phyloP scores from a whole-genome alignment of 257 asterid species.

The Primulina eburnea region DNA sequence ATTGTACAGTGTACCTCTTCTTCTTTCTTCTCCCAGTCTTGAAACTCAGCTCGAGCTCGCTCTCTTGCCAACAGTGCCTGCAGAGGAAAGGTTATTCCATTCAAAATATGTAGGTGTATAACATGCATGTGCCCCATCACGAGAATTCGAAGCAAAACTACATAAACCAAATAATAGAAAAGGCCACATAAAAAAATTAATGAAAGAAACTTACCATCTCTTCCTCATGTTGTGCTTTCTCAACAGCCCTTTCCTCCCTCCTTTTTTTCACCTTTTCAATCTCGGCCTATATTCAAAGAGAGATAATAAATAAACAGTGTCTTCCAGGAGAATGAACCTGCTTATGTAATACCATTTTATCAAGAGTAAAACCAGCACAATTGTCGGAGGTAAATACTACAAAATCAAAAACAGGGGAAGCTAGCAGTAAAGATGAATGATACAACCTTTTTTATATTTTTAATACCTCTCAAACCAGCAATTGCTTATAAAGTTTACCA shows the following conservation, averaged over 20 bases:
- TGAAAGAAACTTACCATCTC: conserved; percentile 61
- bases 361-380: conserved; percentile 20
- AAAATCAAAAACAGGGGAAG: conserved; percentile 9
- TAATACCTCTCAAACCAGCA: conserved; percentile 2
- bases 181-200: conserved; percentile 5
- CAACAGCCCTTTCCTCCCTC: conserved; percentile 94
- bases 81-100: conserved; percentile 19
- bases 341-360: conserved; percentile 5
- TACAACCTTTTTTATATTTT: background rate
- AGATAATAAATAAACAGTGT: conserved; percentile 9
- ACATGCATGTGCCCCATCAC: background rate
- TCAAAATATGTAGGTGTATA: conserved; percentile 8
- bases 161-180: conserved; percentile 19
- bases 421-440: background rate
- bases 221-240: conserved; percentile 96
- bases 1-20: conserved; percentile 58
- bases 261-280: conserved; percentile 92
- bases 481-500: background rate
- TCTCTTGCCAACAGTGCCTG: conserved; percentile 88
- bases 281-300: conserved; percentile 60
- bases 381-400: conserved; percentile 8
- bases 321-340: background rate
- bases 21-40: conserved; percentile 99
- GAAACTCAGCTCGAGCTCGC: conserved; percentile 96
- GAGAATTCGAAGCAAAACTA: conserved; percentile 3